A percentile compares a stretch with the other conserved stretches of the same genome.
Evolutionary conservation across 2,329 filamentous ascomycete species (phyloP).

Genomic region (Claviceps digitariae): DNA sequence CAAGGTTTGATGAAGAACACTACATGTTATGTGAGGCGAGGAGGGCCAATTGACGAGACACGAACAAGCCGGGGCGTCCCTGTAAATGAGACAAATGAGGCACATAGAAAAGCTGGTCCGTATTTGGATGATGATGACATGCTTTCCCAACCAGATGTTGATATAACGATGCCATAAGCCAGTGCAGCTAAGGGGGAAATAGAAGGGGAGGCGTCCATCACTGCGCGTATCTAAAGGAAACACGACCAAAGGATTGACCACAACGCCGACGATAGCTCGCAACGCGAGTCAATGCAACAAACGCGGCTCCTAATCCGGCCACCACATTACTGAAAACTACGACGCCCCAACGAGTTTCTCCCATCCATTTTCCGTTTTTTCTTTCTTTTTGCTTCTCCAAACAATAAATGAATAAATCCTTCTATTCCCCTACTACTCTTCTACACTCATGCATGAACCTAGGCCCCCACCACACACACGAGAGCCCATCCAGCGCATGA

Average conservation of each 20-base stretch:
- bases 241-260: not conserved
- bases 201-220: too few relatives aligned
- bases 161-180: not conserved
- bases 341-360: not conserved
- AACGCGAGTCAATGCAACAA: not conserved
- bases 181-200: not conserved
- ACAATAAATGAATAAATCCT: not conserved
- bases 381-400: too few relatives aligned
- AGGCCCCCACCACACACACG: not conserved
- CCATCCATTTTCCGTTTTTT: not conserved
- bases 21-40: not conserved
- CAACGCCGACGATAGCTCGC: not conserved
- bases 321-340: not conserved
- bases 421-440: not conserved
- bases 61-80: not conserved
- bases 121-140: not conserved
- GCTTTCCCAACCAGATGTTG: not conserved
- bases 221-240: not conserved
- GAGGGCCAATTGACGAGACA: not conserved
- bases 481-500: not conserved
- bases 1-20: conserved; percentile 13
- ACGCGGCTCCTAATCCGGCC: not conserved
- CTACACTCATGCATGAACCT: not conserved
- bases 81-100: too few relatives aligned
- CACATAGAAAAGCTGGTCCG: not conserved